Evolutionary conservation across 225 moss, liverwort and hornwort species (phyloP).

Genomic region (Bryum argenteum): DNA sequence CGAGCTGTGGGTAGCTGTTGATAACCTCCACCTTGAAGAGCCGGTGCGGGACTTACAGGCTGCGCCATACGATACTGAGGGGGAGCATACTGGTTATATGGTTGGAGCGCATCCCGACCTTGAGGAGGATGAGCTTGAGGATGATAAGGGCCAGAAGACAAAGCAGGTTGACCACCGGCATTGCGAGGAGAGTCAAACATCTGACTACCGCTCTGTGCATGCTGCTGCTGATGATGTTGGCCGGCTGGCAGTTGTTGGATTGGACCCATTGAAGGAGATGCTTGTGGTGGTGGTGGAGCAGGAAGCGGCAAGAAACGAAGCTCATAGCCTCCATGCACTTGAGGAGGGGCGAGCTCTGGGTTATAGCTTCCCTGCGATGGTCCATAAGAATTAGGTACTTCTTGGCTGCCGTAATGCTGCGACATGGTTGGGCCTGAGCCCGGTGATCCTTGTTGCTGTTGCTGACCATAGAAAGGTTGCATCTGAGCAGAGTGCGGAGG

Average conservation of each 20-base stretch:
- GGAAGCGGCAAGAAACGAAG: slow-evolving; percentile 55
- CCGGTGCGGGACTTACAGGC: slow-evolving; percentile 57
- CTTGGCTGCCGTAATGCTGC: slow-evolving; percentile 52
- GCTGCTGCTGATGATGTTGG: slow-evolving; percentile 46
- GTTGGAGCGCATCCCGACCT: slow-evolving; percentile 50
- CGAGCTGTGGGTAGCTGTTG: slow-evolving; percentile 82
- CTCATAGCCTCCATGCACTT: slow-evolving; percentile 61
- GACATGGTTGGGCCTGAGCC: slow-evolving; percentile 39
- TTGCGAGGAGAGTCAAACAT: slow-evolving; percentile 66
- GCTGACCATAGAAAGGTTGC: slow-evolving; percentile 58
- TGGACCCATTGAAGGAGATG: slow-evolving; percentile 43
- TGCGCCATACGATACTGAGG: slow-evolving; percentile 69
- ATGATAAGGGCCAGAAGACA: slow-evolving; percentile 60
- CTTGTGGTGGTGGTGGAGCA: slow-evolving; percentile 30
- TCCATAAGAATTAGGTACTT: slow-evolving; percentile 53
- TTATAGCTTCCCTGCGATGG: slow-evolving; percentile 46
- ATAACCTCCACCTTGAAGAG: slow-evolving; percentile 62
- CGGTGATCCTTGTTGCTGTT: slow-evolving; percentile 44
- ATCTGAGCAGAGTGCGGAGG: slow-evolving; percentile 43
- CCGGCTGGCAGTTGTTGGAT: slow-evolving; percentile 48
- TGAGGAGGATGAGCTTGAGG: slow-evolving; percentile 55
- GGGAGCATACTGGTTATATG: slow-evolving; percentile 67
- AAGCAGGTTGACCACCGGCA: slow-evolving; percentile 54
- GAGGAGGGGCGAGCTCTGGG: slow-evolving; percentile 50
- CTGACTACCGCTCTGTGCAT: slow-evolving; percentile 49